Evolutionary conservation across 805 yeast species (phyloP), one percentile per base, ranked within the genome.

Genomic region (Saturnispora hagleri): DNA sequence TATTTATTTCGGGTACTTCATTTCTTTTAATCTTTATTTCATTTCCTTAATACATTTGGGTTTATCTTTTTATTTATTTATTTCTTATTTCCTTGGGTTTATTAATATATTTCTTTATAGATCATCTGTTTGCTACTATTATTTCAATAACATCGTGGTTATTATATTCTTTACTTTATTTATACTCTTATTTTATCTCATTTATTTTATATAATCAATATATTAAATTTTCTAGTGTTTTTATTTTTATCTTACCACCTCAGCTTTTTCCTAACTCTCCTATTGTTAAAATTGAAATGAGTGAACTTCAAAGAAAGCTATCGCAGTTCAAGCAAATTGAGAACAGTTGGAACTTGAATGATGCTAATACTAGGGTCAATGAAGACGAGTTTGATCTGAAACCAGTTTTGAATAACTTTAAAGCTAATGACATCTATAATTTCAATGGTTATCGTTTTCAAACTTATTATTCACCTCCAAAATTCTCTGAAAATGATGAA

Each of bases 381-480:
- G 48, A 46, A 4, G 28, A 33, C 5, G 27, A 27, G 7, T 28
- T 26, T 27, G 50, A 41, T 18, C 44, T 27, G 24, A 18, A 31
- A 9, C 18, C 44, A 2, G 50, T 54, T 50, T 33, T 45, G 13
- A 68, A 66, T 5, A 72, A 54, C 53, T 38, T 47, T 13, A 68
- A 66, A 5, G 72, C 55, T 54, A 63, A 65, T 34, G 67, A 66
- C 24, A 17, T 59, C 38, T 54, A 57, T 50, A 46, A 31, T 10
- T 12, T 59, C 6, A 50, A 53, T 0, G 18, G 69, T 0, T 65
- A 67, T 38, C 45, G 53, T 6, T 78, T 81, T 61, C 77, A 82
- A 53, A 76, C 81, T 0, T 86, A 81, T 62, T 86, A 73, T 57
- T 70, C 70, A 8, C 71, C 79, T 0, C 90, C 95, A 0, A 26